Conservation (phyloP, 768 basidiomycete genomes). For the Boletus patriciae region DNA sequence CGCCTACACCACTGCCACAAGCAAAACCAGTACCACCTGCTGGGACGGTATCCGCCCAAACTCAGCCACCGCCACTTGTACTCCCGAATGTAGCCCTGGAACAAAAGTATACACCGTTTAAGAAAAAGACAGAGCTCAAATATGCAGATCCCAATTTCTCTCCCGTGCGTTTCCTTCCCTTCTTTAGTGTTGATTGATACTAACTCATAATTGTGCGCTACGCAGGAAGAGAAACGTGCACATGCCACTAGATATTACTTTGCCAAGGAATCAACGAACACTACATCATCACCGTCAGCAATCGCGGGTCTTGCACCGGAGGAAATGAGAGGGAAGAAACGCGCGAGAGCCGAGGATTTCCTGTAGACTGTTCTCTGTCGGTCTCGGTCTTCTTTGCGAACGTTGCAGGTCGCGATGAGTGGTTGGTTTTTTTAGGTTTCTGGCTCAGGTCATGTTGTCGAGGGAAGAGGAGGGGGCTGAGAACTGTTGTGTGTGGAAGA, state of each 20-base stretch:
- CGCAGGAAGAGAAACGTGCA: constrained; percentile 77
- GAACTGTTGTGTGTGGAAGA: constrained; percentile 1
- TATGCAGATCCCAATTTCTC: constrained; percentile 76
- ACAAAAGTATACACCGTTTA: constrained; percentile 72
- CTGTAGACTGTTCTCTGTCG: constrained; percentile 43
- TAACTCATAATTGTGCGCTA: neutral
- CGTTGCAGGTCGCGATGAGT: constrained; percentile 31
- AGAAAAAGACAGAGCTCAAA: constrained; percentile 73
- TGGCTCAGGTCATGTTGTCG: constrained; percentile 20
- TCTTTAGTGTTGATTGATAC: neutral
- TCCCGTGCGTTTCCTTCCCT: constrained; percentile 50
- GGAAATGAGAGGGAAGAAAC: constrained; percentile 76
- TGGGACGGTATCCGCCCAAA: constrained; percentile 25
- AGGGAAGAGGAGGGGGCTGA: neutral
- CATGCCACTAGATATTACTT: constrained; percentile 61
- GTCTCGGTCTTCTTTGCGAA: constrained; percentile 31
- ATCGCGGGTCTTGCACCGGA: constrained; percentile 40
- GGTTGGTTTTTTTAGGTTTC: constrained; percentile 32
- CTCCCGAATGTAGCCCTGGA: constrained; percentile 58
- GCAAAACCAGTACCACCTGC: constrained; percentile 14
- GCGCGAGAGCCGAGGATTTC: constrained; percentile 86
- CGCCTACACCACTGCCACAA: constrained; percentile 18
- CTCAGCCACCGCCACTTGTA: constrained; percentile 31
- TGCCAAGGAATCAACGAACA: constrained; percentile 42
- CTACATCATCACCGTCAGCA: constrained; percentile 15